Conservation (phyloP, 192 early-diverging fungal genomes). For the Globomyces pollinis-pini region DNA sequence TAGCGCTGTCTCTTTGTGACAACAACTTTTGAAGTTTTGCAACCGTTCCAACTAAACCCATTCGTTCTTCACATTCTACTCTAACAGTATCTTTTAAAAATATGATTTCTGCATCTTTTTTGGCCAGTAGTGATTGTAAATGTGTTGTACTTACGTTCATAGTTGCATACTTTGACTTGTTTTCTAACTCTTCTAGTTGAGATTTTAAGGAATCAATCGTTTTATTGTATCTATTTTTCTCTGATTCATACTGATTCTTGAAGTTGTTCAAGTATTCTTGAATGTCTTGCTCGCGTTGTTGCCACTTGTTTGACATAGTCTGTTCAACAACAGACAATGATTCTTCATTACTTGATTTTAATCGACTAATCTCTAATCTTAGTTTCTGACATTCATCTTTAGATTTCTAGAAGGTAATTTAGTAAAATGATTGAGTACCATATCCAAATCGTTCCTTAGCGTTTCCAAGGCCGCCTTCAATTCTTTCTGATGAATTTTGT, state of each 20-base stretch:
- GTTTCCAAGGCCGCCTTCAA: conserved; percentile 15
- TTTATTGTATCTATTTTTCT: not conserved
- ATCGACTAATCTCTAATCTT: conserved; percentile 8
- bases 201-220: not conserved
- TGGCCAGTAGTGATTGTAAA: conserved; percentile 4
- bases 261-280: conserved; percentile 9
- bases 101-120: conserved; percentile 37
- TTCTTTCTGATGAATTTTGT: not conserved
- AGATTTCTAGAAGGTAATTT: not conserved
- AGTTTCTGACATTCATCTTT: conserved; percentile 12
- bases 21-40: conserved; percentile 9
- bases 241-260: not conserved
- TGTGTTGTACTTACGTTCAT: not conserved
- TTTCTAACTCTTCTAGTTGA: not conserved
- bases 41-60: conserved; percentile 37
- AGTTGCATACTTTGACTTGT: not conserved
- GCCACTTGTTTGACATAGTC: conserved; percentile 9
- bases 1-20: no score
- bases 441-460: not conserved
- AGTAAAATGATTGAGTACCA: conserved; percentile 9
- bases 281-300: conserved; percentile 4
- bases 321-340: conserved; percentile 2
- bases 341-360: conserved; percentile 3
- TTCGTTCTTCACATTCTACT: conserved; percentile 47
- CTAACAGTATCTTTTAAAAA: conserved; percentile 45